Evolutionary conservation across 805 yeast genomes (phyloP).

Genomic region (Teunomyces lycoperdinae): DNA sequence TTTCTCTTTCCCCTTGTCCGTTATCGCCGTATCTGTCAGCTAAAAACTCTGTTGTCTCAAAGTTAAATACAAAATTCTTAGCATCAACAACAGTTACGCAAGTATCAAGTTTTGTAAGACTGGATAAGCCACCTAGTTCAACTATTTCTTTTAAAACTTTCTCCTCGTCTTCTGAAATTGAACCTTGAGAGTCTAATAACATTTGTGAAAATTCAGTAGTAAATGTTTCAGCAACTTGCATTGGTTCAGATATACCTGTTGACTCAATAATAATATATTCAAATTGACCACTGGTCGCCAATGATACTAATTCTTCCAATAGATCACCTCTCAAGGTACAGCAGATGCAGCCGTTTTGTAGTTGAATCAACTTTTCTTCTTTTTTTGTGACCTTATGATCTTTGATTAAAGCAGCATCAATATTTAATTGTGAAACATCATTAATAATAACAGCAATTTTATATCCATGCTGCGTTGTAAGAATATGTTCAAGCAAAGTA

Average conservation of each 20-base stretch:
- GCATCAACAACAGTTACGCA: conserved; percentile 48
- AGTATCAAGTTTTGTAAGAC: conserved; percentile 40
- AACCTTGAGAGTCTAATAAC: conserved; percentile 23
- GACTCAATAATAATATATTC: conserved; percentile 46
- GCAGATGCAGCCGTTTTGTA: conserved; percentile 50
- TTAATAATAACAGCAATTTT: conserved; percentile 47
- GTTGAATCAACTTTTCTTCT: conserved; percentile 43
- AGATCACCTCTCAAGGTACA: conserved; percentile 48
- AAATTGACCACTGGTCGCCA: conserved; percentile 33
- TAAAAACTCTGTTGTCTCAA: conserved; percentile 43
- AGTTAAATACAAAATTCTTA: conserved; percentile 37
- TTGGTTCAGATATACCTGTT: conserved; percentile 48
- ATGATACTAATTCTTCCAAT: conserved; percentile 38
- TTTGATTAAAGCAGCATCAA: conserved; percentile 41
- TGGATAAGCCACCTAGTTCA: conserved; percentile 39
- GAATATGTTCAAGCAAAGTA: conserved; percentile 42
- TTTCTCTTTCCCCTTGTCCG: conserved; percentile 40
- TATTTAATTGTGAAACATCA: conserved; percentile 43
- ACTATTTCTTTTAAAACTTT: conserved; percentile 23
- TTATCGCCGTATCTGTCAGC: conserved; percentile 39
- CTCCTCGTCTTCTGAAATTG: conserved; percentile 15
- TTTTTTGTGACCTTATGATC: conserved; percentile 38
- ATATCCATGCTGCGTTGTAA: conserved; percentile 37
- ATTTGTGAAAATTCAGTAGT: conserved; percentile 39
- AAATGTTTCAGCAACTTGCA: conserved; percentile 51